Percentiles rank a stretch among this genome's conserved stretches.
These are phyloP conservation scores for Yarrowia sp. DNA, from an alignment of 805 yeast genomes.

Conservation along the genomic window DNA sequence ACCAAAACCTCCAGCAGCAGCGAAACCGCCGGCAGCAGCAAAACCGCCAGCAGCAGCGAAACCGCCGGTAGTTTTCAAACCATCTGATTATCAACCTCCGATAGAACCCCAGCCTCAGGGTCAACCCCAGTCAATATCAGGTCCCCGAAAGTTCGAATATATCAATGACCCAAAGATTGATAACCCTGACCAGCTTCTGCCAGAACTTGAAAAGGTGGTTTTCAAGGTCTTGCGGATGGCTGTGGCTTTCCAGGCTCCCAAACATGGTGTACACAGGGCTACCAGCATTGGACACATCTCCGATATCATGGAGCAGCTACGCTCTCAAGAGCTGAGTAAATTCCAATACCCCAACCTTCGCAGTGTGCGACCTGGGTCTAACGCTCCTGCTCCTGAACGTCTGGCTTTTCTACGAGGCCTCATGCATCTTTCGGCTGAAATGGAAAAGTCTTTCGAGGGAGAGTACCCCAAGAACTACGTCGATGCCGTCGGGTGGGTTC, in stretches of 20 bases:
- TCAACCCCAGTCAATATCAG: not conserved
- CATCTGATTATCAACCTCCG: too few relatives aligned
- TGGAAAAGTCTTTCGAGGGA: conserved; percentile 9
- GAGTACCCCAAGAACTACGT: conserved; percentile 29
- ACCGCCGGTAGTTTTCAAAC: too few relatives aligned
- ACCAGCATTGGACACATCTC: conserved; percentile 27
- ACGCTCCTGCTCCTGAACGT: conserved; percentile 15
- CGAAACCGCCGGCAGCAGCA: not conserved
- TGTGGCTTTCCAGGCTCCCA: conserved; percentile 21
- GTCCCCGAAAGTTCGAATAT: not conserved
- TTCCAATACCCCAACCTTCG: conserved; percentile 9
- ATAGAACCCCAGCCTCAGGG: not conserved
- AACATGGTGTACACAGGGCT: not conserved
- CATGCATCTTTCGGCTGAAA: conserved; percentile 9
- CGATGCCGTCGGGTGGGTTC: conserved; percentile 25
- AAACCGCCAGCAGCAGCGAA: not conserved
- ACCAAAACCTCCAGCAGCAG: not conserved
- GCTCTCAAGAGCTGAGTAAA: not conserved
- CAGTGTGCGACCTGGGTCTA: not conserved
- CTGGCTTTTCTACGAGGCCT: conserved; percentile 27
- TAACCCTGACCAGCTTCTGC: not conserved
- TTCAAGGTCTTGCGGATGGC: conserved; percentile 30
- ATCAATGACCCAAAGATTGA: conserved; percentile 5
- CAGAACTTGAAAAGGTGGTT: conserved; percentile 26
- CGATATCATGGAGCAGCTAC: conserved; percentile 10